Percentiles rank a stretch among this genome's conserved stretches.
Conservation (phyloP, 768 basidiomycete genomes). For the Hericium rajendrae region DNA sequence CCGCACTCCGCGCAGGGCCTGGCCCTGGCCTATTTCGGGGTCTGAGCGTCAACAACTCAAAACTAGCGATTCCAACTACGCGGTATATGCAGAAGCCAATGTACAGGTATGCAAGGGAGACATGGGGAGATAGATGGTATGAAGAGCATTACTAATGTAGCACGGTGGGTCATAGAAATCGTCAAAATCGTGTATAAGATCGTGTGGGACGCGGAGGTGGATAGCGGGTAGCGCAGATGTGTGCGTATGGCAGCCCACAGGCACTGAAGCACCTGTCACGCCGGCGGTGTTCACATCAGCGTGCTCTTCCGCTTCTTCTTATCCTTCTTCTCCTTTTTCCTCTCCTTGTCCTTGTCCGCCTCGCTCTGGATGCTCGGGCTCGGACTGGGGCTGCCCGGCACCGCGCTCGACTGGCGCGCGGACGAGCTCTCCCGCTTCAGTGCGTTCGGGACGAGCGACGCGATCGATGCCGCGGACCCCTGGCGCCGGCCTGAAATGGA, state of each 20-base stretch:
- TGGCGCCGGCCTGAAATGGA: conserved; percentile 55
- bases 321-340: conserved; percentile 43
- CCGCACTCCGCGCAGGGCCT: conserved; percentile 6
- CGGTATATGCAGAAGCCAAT: neutral
- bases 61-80: conserved; percentile 2
- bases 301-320: conserved; percentile 52
- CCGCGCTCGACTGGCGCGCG: neutral
- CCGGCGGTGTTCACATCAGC: conserved; percentile 22
- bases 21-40: too few relatives aligned
- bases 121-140: neutral
- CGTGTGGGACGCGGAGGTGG: neutral
- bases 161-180: neutral
- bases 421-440: conserved; percentile 35
- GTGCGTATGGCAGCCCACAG: neutral
- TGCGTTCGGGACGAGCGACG: conserved; percentile 40
- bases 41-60: too few relatives aligned
- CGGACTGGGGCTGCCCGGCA: conserved; percentile 38
- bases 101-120: neutral
- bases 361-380: conserved; percentile 44
- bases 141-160: conserved; percentile 16
- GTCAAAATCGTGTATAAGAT: neutral
- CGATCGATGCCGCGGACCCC: conserved; percentile 32
- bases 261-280: too few relatives aligned
- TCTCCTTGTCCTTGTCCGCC: conserved; percentile 31
- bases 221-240: neutral